These are phyloP conservation scores for Fusarium transvaalense DNA, from an alignment of 2,329 filamentous ascomycete species.

Conservation along the genomic window DNA sequence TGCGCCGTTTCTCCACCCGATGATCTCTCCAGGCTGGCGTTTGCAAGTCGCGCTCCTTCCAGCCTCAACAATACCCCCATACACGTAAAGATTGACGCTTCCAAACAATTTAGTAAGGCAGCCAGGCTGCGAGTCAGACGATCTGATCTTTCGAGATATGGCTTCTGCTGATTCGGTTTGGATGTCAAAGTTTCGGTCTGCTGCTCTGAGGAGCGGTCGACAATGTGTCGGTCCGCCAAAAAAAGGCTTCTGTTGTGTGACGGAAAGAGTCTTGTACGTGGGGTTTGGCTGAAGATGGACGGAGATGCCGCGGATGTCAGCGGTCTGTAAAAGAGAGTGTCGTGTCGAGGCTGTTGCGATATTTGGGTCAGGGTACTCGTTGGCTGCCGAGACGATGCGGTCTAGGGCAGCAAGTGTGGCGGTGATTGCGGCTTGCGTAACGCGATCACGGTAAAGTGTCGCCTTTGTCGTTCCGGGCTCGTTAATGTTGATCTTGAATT, in stretches of 20 bases:
- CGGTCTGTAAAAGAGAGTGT: background rate
- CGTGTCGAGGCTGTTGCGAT: background rate
- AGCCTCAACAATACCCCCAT: conserved; percentile 20
- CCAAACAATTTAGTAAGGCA: conserved; percentile 24
- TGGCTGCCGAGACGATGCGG: conserved; percentile 8
- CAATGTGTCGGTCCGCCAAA: conserved; percentile 11
- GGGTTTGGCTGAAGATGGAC: conserved; percentile 6
- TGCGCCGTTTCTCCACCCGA: conserved; percentile 4
- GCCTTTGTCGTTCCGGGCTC: conserved; percentile 26
- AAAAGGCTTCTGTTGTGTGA: conserved; percentile 18
- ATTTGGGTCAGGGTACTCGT: conserved; percentile 1
- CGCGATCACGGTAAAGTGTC: conserved; percentile 23
- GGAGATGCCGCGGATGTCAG: background rate
- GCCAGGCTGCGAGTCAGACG: conserved; percentile 34
- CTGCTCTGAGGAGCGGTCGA: conserved; percentile 24
- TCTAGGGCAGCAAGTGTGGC: conserved; percentile 22
- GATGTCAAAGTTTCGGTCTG: conserved; percentile 18
- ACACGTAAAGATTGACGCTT: conserved; percentile 24
- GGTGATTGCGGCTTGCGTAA: conserved; percentile 25
- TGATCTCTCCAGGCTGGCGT: background rate
- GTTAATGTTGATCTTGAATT: conserved; percentile 32
- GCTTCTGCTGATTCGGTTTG: conserved; percentile 8
- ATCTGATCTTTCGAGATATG: conserved; percentile 34
- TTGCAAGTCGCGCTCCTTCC: background rate
- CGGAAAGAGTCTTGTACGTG: conserved; percentile 2